phyloP scores from a whole-genome alignment of 139 green algal genomes.

The Coccomyxa sp. region DNA sequence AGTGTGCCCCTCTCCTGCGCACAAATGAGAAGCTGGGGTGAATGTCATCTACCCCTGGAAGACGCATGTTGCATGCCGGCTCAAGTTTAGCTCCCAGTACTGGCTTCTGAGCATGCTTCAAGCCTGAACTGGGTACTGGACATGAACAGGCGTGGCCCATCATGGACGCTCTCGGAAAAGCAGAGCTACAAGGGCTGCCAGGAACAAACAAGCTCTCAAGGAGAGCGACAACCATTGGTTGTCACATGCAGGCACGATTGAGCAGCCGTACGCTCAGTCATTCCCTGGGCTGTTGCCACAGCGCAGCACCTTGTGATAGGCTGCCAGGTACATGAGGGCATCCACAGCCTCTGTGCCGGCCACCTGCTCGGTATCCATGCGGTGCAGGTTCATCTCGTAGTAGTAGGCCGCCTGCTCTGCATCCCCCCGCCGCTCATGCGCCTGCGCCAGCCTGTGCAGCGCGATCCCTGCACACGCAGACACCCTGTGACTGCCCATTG shows the following conservation, averaged over 20 bases:
- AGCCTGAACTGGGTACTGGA: not conserved
- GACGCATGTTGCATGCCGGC: not conserved
- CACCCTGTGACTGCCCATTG: not conserved
- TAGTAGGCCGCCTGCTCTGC: constrained; percentile 63
- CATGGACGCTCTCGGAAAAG: not conserved
- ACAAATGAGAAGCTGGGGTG: not conserved
- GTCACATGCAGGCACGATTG: not conserved
- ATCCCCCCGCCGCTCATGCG: constrained; percentile 61
- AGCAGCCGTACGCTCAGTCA: not conserved
- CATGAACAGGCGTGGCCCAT: not conserved
- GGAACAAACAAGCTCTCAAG: not conserved
- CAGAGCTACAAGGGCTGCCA: not conserved
- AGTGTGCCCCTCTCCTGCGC: constrained; percentile 49
- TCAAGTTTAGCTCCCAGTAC: not conserved
- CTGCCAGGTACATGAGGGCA: constrained; percentile 82
- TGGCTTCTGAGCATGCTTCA: not conserved
- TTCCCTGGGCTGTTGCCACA: not conserved
- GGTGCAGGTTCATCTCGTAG: constrained; percentile 67
- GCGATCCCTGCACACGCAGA: constrained; percentile 63
- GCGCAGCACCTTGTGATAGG: constrained; percentile 50
- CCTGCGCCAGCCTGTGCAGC: constrained; percentile 74
- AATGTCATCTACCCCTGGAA: not conserved
- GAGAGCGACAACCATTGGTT: not conserved
- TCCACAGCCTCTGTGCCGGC: constrained; percentile 64
- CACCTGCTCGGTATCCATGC: constrained; percentile 58